Base-by-base conservation (phyloP, 495 filamentous ascomycete species). In the Aspergillus sclerotioniger region DNA sequence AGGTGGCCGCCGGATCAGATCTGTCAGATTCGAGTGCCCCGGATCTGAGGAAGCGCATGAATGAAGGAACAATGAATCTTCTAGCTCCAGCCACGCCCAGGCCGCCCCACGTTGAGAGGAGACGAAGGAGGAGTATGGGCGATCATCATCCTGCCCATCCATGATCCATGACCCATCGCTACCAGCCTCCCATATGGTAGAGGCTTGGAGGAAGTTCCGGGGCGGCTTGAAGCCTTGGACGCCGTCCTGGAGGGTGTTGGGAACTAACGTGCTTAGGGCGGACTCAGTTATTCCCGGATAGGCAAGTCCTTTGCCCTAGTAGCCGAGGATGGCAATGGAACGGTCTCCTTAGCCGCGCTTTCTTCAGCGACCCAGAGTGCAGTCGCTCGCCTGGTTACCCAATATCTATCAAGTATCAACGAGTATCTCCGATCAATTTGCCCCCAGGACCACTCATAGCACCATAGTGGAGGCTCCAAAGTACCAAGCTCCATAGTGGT, bases 11-110 rank as follows among this genome's bases (percentile, higher is more conserved):
- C 15, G 57, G 59, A 63, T 69, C 56, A 58, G 73, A 77, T 72
- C 72, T 77, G 71, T 77, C 74, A 76, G 69, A 69, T 77, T 71
- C 58, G 49, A 47, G 57, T 45, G 63, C 54, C 61, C 39, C 37
- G 61, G 54, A 62, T 62, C 43, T 50, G 44, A 61, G 58, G 56
- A 63, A 45, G 47, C 50, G 32, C 44, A 47, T 47, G 17, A 28
- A 59, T 53, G 44, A 64, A 60, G 62, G 59, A 58, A 64, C 60
- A 67, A 64, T 57, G 41, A 45, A 43, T 49, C 54, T 51, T 25
- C 37, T 46, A 47, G 35, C 20, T 37, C 58, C 32, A 29, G n/a
- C 47, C 61, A 44, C 47, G 62, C 51, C 50, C 54, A 58, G 32
- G 29, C 43, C 58, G 59, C 62, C 61, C 63, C 65, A 68, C 65